Evolutionary conservation across 106 monocot species (phyloP).

Genomic region (Acorus gramineus): DNA sequence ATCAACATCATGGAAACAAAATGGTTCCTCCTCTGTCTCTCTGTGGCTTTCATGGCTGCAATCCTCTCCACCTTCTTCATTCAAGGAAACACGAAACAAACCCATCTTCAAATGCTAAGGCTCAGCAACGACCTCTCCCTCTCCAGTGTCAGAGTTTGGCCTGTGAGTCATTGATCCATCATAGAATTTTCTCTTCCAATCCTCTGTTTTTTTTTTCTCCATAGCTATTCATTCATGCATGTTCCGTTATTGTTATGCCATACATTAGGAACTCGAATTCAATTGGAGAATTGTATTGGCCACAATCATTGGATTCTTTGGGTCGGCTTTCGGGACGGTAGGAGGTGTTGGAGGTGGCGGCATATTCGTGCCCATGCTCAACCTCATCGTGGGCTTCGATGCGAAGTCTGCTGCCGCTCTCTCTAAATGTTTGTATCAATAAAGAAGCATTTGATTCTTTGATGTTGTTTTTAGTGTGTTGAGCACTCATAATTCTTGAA

Average conservation of each 20-base stretch:
- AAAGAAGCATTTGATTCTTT: too few relatives aligned
- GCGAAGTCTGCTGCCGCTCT: slow-evolving; percentile 95
- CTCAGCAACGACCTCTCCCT: slow-evolving; percentile 11
- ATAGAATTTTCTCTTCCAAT: not conserved
- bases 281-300: slow-evolving; percentile 58
- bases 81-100: not conserved
- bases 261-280: slow-evolving; percentile 39
- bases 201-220: not conserved
- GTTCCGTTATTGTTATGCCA: not conserved
- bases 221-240: not conserved
- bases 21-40: too few relatives aligned
- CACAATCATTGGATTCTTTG: slow-evolving; percentile 71
- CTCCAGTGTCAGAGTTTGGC: slow-evolving; percentile 44
- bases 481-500: too few relatives aligned
- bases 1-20: too few relatives aligned
- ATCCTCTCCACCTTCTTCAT: slow-evolving; percentile 43
- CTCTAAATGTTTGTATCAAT: slow-evolving; percentile 59
- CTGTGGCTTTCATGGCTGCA: slow-evolving; percentile 6
- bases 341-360: slow-evolving; percentile 99
- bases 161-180: slow-evolving; percentile 22
- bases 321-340: slow-evolving; percentile 92
- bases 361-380: slow-evolving; percentile 93
- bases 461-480: too few relatives aligned
- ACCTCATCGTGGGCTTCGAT: slow-evolving; percentile 89
- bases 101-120: not conserved